Evolutionary conservation across 306 rosid genomes (phyloP).

Genomic region (Glycine soja): DNA sequence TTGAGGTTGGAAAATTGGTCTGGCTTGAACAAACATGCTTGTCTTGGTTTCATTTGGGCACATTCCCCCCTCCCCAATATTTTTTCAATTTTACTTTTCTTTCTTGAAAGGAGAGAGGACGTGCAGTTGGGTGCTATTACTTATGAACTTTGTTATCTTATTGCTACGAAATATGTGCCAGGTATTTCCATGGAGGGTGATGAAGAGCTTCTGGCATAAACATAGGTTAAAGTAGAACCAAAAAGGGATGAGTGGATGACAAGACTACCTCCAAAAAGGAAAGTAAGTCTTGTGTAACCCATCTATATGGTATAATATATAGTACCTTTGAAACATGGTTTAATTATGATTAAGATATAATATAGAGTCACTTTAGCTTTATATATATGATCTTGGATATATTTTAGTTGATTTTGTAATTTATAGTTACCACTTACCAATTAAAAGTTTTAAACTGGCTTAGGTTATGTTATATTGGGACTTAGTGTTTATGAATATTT

Average conservation of each 20-base stretch:
- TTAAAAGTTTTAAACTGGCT: neutral
- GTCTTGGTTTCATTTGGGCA: too few species aligned
- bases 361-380: slow-evolving; percentile 22
- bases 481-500: slow-evolving; percentile 2
- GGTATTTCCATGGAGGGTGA: slow-evolving; percentile 99
- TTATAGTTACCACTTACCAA: neutral
- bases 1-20: slow-evolving; percentile 23
- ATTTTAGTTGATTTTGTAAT: slow-evolving; percentile 14
- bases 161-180: slow-evolving; percentile 46
- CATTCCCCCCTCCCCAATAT: neutral
- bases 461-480: neutral
- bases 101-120: neutral
- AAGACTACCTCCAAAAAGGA: slow-evolving; percentile 84
- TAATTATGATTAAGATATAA: neutral
- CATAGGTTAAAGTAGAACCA: slow-evolving; percentile 76
- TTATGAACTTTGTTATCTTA: slow-evolving; percentile 43
- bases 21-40: neutral
- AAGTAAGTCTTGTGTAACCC: slow-evolving; percentile 55
- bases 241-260: slow-evolving; percentile 99
- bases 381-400: slow-evolving; percentile 5
- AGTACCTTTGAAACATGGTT: slow-evolving; percentile 9
- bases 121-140: slow-evolving; percentile 36
- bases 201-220: slow-evolving; percentile 83
- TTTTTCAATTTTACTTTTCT: slow-evolving; percentile 7
- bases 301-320: neutral